Evolutionary conservation across 331 rosid species (phyloP).

Genomic region (Saraca asoca): DNA sequence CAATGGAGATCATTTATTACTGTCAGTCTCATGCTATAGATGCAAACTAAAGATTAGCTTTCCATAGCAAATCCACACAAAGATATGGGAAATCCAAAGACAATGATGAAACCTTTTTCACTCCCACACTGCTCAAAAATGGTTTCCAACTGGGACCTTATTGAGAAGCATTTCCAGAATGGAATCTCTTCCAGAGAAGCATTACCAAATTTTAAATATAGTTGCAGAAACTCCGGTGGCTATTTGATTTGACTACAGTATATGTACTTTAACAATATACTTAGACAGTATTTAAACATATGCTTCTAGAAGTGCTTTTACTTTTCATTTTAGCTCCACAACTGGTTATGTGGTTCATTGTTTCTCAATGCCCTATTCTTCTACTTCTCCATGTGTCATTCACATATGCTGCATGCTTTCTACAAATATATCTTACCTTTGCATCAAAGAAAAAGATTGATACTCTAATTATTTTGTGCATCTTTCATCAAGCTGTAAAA

Average conservation of each 20-base stretch:
- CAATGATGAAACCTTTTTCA: conserved; percentile 20
- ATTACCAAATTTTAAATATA: not conserved
- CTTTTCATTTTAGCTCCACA: conserved; percentile 5
- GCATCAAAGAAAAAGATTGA: not conserved
- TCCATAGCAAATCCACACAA: conserved; percentile 41
- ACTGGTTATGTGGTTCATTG: conserved; percentile 14
- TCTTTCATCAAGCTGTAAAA: too few species aligned
- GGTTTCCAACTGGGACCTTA: conserved; percentile 43
- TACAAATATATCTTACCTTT: not conserved
- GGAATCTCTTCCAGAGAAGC: conserved; percentile 41
- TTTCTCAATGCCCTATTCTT: not conserved
- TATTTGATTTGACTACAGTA: conserved; percentile 25
- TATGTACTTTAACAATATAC: not conserved
- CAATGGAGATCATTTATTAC: conserved; percentile 34
- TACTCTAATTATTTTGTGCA: not conserved
- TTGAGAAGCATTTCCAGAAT: conserved; percentile 26
- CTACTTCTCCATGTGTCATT: not conserved
- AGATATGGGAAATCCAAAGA: conserved; percentile 46
- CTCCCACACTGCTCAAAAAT: conserved; percentile 34
- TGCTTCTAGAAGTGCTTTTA: conserved; percentile 4
- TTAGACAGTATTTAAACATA: not conserved
- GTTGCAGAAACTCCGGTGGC: not conserved
- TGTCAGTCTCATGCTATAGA: conserved; percentile 34
- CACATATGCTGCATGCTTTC: not conserved
- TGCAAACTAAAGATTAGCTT: conserved; percentile 38